phyloP scores from a whole-genome alignment of 1,139 yeast genomes.

The Debaryomyces coudertii region DNA sequence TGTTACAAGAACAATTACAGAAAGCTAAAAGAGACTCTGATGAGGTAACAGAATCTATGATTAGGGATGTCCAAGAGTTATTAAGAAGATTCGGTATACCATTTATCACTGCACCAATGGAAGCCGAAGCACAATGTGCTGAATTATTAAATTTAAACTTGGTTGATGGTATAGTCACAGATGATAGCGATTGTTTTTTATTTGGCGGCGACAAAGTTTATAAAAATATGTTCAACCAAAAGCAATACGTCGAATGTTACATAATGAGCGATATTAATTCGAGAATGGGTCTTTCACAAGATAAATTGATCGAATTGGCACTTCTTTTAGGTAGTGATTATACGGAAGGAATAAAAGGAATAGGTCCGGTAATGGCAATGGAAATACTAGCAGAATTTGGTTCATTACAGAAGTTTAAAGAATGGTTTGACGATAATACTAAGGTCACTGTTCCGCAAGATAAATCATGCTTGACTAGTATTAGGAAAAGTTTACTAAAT shows the following conservation, averaged over 20 bases:
- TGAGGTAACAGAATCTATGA: slow-evolving; percentile 85
- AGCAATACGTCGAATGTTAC: slow-evolving; percentile 89
- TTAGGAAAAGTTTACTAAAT: slow-evolving; percentile 54
- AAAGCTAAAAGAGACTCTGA: slow-evolving; percentile 86
- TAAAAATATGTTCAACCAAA: slow-evolving; percentile 93
- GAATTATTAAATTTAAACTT: slow-evolving; percentile 63
- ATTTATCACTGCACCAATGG: slow-evolving; percentile 93
- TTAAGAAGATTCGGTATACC: slow-evolving; percentile 90
- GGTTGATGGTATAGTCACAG: slow-evolving; percentile 95
- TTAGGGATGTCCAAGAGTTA: slow-evolving; percentile 86
- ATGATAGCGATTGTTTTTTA: slow-evolving; percentile 94
- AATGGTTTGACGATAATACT: slow-evolving; percentile 43
- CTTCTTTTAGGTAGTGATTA: slow-evolving; percentile 89
- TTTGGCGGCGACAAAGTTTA: slow-evolving; percentile 89
- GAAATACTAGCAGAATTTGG: slow-evolving; percentile 92
- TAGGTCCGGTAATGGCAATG: slow-evolving; percentile 92
- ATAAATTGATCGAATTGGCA: slow-evolving; percentile 75
- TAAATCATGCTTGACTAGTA: slow-evolving; percentile 25
- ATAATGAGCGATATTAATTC: slow-evolving; percentile 58
- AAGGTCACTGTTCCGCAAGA: slow-evolving; percentile 20
- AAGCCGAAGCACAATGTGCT: slow-evolving; percentile 98
- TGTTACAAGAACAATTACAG: slow-evolving; percentile 59
- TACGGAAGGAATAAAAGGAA: slow-evolving; percentile 86
- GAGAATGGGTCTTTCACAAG: slow-evolving; percentile 67
- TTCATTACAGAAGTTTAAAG: slow-evolving; percentile 33